Percentiles rank a stretch among this genome's conserved stretches.
These are phyloP conservation scores for Gaultheria prostrata DNA, from an alignment of 148 eudicot genomes.

Conservation along the genomic window DNA sequence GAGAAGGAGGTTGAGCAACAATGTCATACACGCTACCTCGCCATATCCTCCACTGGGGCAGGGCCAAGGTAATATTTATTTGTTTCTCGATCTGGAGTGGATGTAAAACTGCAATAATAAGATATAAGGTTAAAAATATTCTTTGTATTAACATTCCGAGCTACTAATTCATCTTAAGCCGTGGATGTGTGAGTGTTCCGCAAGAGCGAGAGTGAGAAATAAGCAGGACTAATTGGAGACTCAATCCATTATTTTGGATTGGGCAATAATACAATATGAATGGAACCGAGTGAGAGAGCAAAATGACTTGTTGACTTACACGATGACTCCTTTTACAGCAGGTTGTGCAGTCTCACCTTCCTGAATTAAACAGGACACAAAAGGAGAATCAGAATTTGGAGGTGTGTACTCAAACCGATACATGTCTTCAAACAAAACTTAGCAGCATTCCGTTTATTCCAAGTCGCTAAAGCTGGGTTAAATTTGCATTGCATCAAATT, in stretches of 20 bases:
- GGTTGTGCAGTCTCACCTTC: conserved; percentile 67
- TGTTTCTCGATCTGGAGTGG: conserved; percentile 73
- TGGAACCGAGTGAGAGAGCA: not conserved
- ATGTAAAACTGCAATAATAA: conserved; percentile 64
- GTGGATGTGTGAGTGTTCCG: not conserved
- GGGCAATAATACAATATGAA: not conserved
- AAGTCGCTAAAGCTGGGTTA: not conserved
- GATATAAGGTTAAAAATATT: not conserved
- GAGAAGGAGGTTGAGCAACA: not conserved
- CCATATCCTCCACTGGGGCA: conserved; percentile 89
- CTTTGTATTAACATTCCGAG: not conserved
- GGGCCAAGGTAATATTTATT: conserved; percentile 94
- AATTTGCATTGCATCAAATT: not conserved
- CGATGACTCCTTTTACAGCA: conserved; percentile 61
- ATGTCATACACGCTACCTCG: conserved; percentile 40
- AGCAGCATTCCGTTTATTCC: not conserved
- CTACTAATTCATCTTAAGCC: not conserved
- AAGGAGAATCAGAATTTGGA: not conserved
- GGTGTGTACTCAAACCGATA: not conserved
- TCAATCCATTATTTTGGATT: not conserved
- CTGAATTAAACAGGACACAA: conserved; percentile 34
- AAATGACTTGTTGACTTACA: conserved; percentile 44
- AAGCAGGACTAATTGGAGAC: not conserved
- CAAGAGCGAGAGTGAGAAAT: not conserved
- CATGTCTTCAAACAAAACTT: not conserved